Conservation (phyloP, 2,329 filamentous ascomycete genomes). For the Colletotrichum lupini region DNA sequence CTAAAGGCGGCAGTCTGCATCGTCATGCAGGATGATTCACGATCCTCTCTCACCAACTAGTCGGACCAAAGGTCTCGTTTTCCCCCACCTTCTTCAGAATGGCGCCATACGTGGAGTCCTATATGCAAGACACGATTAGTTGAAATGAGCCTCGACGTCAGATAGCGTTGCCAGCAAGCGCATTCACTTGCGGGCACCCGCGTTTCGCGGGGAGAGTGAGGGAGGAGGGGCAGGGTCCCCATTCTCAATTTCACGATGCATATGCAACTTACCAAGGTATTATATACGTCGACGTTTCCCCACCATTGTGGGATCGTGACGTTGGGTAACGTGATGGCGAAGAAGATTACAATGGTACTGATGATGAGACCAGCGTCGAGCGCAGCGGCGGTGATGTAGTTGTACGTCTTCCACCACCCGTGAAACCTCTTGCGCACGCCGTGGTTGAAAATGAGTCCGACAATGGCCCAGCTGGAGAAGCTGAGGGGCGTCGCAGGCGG, state of each 20-base stretch:
- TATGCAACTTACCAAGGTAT: constrained; percentile 43
- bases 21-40: constrained; percentile 18
- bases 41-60: constrained; percentile 42
- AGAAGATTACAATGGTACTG: constrained; percentile 45
- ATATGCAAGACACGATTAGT: neutral
- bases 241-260: neutral
- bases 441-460: constrained; percentile 69
- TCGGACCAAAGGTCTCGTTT: constrained; percentile 45
- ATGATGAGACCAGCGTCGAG: constrained; percentile 53
- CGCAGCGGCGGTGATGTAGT: constrained; percentile 53
- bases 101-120: constrained; percentile 40
- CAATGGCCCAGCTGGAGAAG: constrained; percentile 68
- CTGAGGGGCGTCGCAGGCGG: constrained; percentile 70
- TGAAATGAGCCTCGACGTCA: neutral
- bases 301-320: constrained; percentile 54
- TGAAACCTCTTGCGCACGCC: constrained; percentile 61
- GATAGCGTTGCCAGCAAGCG: neutral
- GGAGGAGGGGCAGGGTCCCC: neutral
- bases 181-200: neutral
- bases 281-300: constrained; percentile 62
- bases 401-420: constrained; percentile 68
- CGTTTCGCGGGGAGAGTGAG: neutral
- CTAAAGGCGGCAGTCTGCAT: constrained; percentile 27
- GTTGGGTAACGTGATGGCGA: constrained; percentile 45
- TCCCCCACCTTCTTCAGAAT: constrained; percentile 39